Evolutionary conservation across 208 protist species (phyloP).

Genomic region (Porcisia deanei): DNA sequence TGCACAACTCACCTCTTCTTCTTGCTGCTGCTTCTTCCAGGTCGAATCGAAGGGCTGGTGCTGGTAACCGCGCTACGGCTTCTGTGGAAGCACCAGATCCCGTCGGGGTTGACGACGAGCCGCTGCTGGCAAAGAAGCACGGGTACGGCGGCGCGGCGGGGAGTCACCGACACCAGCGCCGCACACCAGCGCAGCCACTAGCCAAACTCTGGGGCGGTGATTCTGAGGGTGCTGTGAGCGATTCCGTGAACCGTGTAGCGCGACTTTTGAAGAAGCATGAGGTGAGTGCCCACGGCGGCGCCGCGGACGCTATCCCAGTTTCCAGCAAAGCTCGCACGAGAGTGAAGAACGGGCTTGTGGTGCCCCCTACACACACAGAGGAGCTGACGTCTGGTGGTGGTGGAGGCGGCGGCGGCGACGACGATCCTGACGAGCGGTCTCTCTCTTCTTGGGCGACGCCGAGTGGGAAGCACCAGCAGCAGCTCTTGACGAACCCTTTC

Average conservation of each 20-base stretch:
- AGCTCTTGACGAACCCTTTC: conserved; percentile 68
- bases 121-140: not conserved
- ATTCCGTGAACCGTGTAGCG: conserved; percentile 6
- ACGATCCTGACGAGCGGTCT: not conserved
- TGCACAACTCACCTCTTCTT: conserved; percentile 8
- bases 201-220: not conserved
- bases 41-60: not conserved
- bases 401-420: not conserved
- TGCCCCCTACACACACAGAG: conserved; percentile 11
- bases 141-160: not conserved
- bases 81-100: not conserved
- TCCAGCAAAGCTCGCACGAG: not conserved
- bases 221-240: not conserved
- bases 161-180: conserved; percentile 1
- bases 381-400: not conserved
- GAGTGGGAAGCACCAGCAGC: conserved; percentile 10
- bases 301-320: not conserved
- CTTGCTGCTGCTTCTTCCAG: conserved; percentile 19
- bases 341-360: conserved; percentile 7
- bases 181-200: conserved; percentile 17
- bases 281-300: not conserved
- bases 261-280: conserved; percentile 21
- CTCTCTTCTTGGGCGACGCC: not conserved
- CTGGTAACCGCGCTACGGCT: not conserved
- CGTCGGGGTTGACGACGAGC: not conserved